A percentile compares a stretch with the other conserved stretches of the same genome.
phyloP scores from a whole-genome alignment of 768 basidiomycete species.

The Cyathus striatus region DNA sequence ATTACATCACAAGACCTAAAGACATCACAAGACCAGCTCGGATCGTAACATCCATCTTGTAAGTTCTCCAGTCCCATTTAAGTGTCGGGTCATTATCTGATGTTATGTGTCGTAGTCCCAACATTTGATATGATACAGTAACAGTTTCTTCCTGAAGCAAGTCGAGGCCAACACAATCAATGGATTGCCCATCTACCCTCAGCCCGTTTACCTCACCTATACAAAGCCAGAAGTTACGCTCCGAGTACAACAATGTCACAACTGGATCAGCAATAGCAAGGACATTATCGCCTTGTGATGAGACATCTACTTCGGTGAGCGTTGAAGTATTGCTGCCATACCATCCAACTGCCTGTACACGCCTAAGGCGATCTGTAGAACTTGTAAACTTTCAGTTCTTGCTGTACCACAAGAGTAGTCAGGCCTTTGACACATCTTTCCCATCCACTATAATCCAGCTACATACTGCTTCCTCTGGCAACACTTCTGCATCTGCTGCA shows the following conservation, averaged over 20 bases:
- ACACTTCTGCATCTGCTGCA: no score
- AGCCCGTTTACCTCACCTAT: slow-evolving; percentile 21
- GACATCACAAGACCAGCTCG: no score
- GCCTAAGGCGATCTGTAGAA: slow-evolving; percentile 12
- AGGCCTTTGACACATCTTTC: slow-evolving; percentile 8
- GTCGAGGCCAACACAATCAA: slow-evolving; percentile 10
- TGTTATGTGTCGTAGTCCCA: slow-evolving; percentile 14
- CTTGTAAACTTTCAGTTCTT: slow-evolving; percentile 9
- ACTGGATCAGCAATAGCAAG: slow-evolving; percentile 19
- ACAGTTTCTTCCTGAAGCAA: slow-evolving; percentile 13
- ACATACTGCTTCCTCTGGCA: neutral
- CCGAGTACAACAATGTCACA: slow-evolving; percentile 13
- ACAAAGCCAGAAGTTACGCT: slow-evolving; percentile 18
- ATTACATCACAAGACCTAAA: no score
- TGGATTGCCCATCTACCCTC: slow-evolving; percentile 10
- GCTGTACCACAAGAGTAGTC: slow-evolving; percentile 4
- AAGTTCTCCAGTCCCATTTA: slow-evolving; percentile 20
- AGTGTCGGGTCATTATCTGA: slow-evolving; percentile 10
- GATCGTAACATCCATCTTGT: no score
- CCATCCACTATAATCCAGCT: slow-evolving; percentile 3
- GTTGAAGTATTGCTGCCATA: slow-evolving; percentile 1
- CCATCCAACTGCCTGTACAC: slow-evolving; percentile 10
- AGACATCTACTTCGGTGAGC: neutral
- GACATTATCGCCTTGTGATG: neutral
- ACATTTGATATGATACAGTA: slow-evolving; percentile 14